A percentile compares a stretch with the other conserved stretches of the same genome.
Evolutionary conservation across 192 early-diverging fungal species (phyloP).

Genomic region (Rhizophagus prolifer): DNA sequence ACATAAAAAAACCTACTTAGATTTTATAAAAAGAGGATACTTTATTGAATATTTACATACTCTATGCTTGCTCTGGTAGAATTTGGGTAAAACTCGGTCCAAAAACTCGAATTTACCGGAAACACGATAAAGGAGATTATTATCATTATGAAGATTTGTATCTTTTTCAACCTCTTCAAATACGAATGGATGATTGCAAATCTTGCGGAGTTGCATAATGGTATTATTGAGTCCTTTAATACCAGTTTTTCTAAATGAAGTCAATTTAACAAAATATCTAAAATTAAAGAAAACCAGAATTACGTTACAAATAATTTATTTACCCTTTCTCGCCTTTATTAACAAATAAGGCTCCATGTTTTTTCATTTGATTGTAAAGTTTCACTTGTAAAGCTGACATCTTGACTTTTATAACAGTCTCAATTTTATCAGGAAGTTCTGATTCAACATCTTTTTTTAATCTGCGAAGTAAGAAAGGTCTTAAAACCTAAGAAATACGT

Average conservation of each 20-base stretch:
- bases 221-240: conserved; percentile 89
- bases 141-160: conserved; percentile 75
- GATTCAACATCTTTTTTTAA: conserved; percentile 99
- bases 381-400: conserved; percentile 83
- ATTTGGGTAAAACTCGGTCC: conserved; percentile 91
- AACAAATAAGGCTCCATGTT: conserved; percentile 69
- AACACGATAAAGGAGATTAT: conserved; percentile 76
- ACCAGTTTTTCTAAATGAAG: conserved; percentile 44
- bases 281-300: conserved; percentile 5
- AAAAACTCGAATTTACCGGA: conserved; percentile 97
- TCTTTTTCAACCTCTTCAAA: conserved; percentile 88
- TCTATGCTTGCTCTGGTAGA: conserved; percentile 77
- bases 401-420: conserved; percentile 89
- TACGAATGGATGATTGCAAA: conserved; percentile 98
- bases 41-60: conserved; percentile 58
- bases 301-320: conserved; percentile 16
- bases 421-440: conserved; percentile 96
- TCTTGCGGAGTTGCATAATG: conserved; percentile 97
- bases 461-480: conserved; percentile 94
- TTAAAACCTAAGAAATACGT: conserved; percentile 57
- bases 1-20: neutral
- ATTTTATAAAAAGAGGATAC: neutral
- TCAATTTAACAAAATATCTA: neutral
- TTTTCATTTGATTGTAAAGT: conserved; percentile 86
- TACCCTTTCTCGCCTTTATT: conserved; percentile 63